Base-by-base conservation (phyloP, 1,284 basidiomycete genomes). In the Pseudozyma sp. region DNA sequence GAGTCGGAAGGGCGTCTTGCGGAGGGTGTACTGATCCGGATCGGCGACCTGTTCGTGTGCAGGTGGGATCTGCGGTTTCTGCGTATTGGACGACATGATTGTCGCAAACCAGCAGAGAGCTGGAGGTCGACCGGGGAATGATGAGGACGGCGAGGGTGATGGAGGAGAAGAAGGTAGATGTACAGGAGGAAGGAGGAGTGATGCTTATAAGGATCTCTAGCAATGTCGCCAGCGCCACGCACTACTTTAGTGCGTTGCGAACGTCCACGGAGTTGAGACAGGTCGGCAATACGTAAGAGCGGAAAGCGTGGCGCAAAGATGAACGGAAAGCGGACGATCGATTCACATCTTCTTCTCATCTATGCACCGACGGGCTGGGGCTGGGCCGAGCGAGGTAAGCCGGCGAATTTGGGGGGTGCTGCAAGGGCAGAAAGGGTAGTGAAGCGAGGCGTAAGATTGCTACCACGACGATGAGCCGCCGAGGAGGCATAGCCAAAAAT, bases 1-100 rank as follows among this genome's bases (percentile, higher is more conserved):
- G 66, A 76, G 39, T 81, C 75, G 11, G 80, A 84, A 77, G 8
- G 71, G 47, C 13, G 57, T 69, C 49, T 69, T 77, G 14, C 37
- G 13, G 6, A 77, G 70, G 4, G 63, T 75, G 52, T 75, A 39
- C 48, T 67, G 54, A 14, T 69, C 57, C 24, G 56, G 47, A 24
- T 69, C 31, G n/a, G 44, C 34, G 6, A 56, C 63, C 17, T 53
- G 30, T 16, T 45, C 45, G 5, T 14, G 14, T 14, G 46, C 29
- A 16, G 50, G 24, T 10, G 59, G 44, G 35, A 42, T 6, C 1
- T 31, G 9, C 24, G 47, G 24, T 10, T 46, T 46, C 5, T 53
- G 14, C 16, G 17, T n/a, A 11, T 17, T 35, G 5, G 39, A 48
- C 56, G 67, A 69, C 67, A 64, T 69, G 52, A 8, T 53, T 37